Conservation (phyloP, 179 eudicot species). For the Heliamphora pulchella region DNA sequence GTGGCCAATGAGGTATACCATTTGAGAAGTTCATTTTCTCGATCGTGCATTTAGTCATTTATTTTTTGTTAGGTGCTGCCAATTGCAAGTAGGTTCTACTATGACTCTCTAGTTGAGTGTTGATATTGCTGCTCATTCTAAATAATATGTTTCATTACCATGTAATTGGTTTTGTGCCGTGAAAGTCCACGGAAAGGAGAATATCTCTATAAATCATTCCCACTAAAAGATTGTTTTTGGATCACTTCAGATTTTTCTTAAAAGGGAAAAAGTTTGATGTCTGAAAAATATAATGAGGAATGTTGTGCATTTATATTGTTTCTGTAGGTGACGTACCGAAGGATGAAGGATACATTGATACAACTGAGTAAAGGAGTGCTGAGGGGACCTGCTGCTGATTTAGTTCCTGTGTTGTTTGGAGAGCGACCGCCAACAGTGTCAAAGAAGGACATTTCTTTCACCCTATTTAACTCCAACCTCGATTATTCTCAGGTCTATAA, state of each 20-base stretch:
- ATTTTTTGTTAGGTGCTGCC: background rate
- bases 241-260: background rate
- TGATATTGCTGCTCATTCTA: background rate
- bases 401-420: conserved; percentile 92
- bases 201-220: background rate
- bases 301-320: conserved; percentile 16
- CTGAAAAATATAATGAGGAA: background rate
- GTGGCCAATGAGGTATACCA: conserved; percentile 80
- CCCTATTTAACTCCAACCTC: conserved; percentile 62
- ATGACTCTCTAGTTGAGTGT: background rate
- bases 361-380: conserved; percentile 82
- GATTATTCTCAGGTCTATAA: conserved; percentile 86
- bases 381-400: conserved; percentile 91
- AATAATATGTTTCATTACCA: background rate
- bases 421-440: conserved; percentile 61
- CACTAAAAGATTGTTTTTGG: background rate
- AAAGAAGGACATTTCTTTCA: conserved; percentile 61
- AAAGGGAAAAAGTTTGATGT: background rate
- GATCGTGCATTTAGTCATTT: background rate
- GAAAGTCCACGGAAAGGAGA: background rate
- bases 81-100: background rate
- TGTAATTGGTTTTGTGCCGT: background rate
- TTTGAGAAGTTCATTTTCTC: background rate
- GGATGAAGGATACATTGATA: conserved; percentile 89
- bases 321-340: conserved; percentile 81